Percentiles rank a stretch among this genome's conserved stretches.
Evolutionary conservation across 2,329 filamentous ascomycete species (phyloP).

Genomic region (Hymenoscyphus occultus): DNA sequence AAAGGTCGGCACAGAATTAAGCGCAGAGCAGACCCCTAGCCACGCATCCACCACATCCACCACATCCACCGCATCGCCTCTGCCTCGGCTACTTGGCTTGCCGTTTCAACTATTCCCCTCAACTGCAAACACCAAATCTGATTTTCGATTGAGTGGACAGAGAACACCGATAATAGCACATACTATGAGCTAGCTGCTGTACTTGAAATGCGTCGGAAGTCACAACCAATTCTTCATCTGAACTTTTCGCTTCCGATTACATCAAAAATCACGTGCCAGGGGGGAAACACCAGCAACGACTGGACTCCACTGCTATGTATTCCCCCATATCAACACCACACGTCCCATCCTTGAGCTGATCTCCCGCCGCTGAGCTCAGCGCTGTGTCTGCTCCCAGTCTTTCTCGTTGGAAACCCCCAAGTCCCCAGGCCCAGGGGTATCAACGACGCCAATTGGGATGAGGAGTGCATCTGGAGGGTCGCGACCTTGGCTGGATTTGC

Average conservation of each 20-base stretch:
- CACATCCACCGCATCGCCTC: no score
- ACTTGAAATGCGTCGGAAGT: not conserved
- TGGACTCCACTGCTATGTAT: not conserved
- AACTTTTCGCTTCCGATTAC: not conserved
- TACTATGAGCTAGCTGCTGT: not conserved
- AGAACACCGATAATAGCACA: not conserved
- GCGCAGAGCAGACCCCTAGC: no score
- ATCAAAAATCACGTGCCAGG: not conserved
- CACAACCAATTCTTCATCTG: not conserved
- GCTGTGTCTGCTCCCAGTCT: slow-evolving; percentile 1
- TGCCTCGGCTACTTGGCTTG: not conserved
- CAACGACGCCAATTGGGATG: slow-evolving; percentile 2
- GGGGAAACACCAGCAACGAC: not conserved
- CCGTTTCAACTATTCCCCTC: not conserved
- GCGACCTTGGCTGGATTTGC: not conserved
- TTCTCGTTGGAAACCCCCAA: not conserved
- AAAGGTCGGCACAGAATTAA: not conserved
- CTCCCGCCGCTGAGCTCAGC: slow-evolving; percentile 4
- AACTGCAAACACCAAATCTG: not conserved
- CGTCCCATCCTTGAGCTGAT: slow-evolving; percentile 6
- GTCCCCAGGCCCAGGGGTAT: not conserved
- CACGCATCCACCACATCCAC: no score
- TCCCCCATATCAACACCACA: not conserved
- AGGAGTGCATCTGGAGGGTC: not conserved
- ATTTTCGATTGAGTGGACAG: not conserved